Evolutionary conservation across 2,329 filamentous ascomycete genomes (phyloP).

Genomic region (Trichoderma sp.): DNA sequence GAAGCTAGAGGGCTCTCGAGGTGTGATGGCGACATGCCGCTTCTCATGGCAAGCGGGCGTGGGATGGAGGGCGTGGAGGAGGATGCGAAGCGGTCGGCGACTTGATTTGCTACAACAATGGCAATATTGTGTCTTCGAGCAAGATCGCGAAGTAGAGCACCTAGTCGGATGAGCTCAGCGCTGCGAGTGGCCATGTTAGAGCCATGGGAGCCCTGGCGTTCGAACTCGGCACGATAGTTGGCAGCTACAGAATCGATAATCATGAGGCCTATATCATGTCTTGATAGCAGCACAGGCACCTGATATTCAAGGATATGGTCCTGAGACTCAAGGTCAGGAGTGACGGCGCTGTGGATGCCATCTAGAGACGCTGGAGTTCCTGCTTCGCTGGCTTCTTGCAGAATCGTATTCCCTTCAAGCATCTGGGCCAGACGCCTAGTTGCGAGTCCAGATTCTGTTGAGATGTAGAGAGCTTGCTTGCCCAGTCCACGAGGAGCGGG

Average conservation of each 20-base stretch:
- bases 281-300: conserved; percentile 78
- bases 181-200: conserved; percentile 73
- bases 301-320: conserved; percentile 95
- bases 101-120: conserved; percentile 92
- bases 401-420: conserved; percentile 63
- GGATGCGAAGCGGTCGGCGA: conserved; percentile 76
- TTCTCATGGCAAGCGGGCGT: not conserved
- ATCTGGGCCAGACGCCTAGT: conserved; percentile 82
- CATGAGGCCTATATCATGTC: conserved; percentile 76
- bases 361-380: conserved; percentile 62
- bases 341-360: conserved; percentile 76
- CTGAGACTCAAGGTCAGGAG: conserved; percentile 88
- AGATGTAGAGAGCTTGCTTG: conserved; percentile 84
- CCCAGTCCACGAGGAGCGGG: conserved; percentile 69
- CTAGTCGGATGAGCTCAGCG: conserved; percentile 74
- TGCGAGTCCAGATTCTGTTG: conserved; percentile 83
- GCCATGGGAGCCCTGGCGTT: conserved; percentile 52
- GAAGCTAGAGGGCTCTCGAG: conserved; percentile 53
- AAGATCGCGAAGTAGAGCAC: conserved; percentile 72
- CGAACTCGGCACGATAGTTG: conserved; percentile 92
- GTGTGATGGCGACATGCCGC: not conserved
- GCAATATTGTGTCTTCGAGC: conserved; percentile 75
- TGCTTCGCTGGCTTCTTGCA: conserved; percentile 43
- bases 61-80: conserved; percentile 13
- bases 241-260: conserved; percentile 91